A percentile compares a stretch with the other conserved stretches of the same genome.
phyloP scores from a whole-genome alignment of 257 asterid species.

The Thymus quinquecostatus region DNA sequence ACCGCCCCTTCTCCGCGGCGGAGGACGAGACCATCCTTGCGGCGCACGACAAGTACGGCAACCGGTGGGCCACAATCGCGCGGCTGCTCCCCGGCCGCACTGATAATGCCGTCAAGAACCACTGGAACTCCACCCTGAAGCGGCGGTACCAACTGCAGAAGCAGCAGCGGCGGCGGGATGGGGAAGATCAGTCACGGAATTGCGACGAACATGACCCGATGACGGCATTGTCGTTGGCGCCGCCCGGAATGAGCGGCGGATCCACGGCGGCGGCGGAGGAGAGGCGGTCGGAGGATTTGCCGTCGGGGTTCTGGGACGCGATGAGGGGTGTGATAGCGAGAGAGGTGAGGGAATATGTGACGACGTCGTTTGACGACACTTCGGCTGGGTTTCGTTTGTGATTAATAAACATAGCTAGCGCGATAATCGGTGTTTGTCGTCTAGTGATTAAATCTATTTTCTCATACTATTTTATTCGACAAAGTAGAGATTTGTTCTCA shows the following conservation, averaged over 20 bases:
- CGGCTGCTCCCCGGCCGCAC: constrained; percentile 86
- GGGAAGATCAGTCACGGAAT: background rate
- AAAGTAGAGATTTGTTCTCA: background rate
- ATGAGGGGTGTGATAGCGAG: constrained; percentile 75
- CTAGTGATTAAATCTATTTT: constrained; percentile 24
- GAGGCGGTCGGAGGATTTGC: constrained; percentile 40
- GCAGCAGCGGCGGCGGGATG: background rate
- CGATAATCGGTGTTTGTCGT: constrained; percentile 16
- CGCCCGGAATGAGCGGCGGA: constrained; percentile 58
- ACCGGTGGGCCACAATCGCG: constrained; percentile 91
- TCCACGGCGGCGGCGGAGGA: constrained; percentile 31
- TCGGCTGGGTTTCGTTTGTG: constrained; percentile 42
- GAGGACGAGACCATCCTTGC: constrained; percentile 72
- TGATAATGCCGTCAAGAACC: constrained; percentile 83
- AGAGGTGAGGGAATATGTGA: constrained; percentile 74
- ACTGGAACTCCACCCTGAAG: constrained; percentile 80
- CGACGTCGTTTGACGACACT: constrained; percentile 61
- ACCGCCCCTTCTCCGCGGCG: constrained; percentile 71
- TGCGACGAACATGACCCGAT: constrained; percentile 58
- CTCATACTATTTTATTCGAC: background rate
- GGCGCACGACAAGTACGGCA: constrained; percentile 68
- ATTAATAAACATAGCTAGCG: constrained; percentile 30
- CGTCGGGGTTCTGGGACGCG: constrained; percentile 73
- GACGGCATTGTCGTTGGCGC: constrained; percentile 73
- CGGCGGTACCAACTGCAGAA: constrained; percentile 37